Percentiles rank a stretch among this genome's conserved stretches.
These are phyloP conservation scores for Trichomonascus vanleenenianus DNA, from an alignment of 805 yeast genomes.

Conservation along the genomic window DNA sequence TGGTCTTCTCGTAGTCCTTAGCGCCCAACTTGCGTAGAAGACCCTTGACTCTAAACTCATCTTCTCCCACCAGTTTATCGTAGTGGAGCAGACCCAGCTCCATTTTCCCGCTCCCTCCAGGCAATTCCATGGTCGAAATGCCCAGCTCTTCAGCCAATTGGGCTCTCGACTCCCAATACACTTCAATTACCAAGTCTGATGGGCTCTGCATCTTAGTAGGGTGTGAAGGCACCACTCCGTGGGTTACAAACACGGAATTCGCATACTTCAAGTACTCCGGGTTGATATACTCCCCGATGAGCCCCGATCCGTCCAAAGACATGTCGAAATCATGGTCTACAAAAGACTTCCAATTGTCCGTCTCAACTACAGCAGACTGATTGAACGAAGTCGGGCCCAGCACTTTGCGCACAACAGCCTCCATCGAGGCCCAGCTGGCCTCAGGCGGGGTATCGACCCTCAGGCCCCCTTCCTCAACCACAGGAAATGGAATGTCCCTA, in stretches of 20 bases:
- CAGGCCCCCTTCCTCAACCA: slow-evolving; percentile 20
- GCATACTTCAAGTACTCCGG: slow-evolving; percentile 5
- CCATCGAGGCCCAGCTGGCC: slow-evolving; percentile 10
- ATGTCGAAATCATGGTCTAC: slow-evolving; percentile 1
- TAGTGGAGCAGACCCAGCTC: slow-evolving; percentile 18
- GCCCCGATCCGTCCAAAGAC: background rate
- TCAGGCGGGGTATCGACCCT: slow-evolving; percentile 25
- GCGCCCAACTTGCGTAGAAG: slow-evolving; percentile 13
- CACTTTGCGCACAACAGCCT: slow-evolving; percentile 1
- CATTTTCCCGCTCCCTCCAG: slow-evolving; percentile 7
- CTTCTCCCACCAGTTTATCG: slow-evolving; percentile 3
- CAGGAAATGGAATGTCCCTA: slow-evolving; percentile 20
- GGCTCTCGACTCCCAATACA: slow-evolving; percentile 10
- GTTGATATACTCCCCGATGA: background rate
- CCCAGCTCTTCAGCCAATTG: too few species aligned
- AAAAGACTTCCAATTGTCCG: slow-evolving; percentile 16
- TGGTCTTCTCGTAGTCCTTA: slow-evolving; percentile 10
- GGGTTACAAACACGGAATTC: slow-evolving; percentile 14
- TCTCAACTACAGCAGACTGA: slow-evolving; percentile 7
- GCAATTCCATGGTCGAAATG: too few species aligned
- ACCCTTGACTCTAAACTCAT: slow-evolving; percentile 16
- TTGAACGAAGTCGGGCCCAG: background rate
- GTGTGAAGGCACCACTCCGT: slow-evolving; percentile 14
- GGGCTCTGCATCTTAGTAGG: slow-evolving; percentile 9
- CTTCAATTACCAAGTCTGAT: slow-evolving; percentile 20